Evolutionary conservation across 192 early-diverging fungal species (phyloP).

Genomic region (Backusella circina): DNA sequence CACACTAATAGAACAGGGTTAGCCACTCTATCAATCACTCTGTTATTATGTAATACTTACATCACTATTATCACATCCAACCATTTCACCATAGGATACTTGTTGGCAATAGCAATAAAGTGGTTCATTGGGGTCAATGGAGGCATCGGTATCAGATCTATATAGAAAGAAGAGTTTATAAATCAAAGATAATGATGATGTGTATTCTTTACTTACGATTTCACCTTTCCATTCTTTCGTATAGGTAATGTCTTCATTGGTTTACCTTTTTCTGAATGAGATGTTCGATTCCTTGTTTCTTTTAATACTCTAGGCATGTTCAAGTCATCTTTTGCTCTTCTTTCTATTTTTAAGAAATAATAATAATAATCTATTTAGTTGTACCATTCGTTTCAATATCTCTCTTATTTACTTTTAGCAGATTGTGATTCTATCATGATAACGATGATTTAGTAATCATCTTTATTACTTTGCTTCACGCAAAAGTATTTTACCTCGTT

Average conservation of each 20-base stretch:
- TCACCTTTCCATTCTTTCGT: slow-evolving; percentile 3
- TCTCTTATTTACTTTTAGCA: background rate
- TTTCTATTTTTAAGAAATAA: background rate
- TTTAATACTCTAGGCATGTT: slow-evolving; percentile 11
- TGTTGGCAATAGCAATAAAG: slow-evolving; percentile 83
- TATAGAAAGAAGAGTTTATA: background rate
- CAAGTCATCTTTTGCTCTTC: slow-evolving; percentile 23
- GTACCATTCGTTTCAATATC: background rate
- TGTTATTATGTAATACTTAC: slow-evolving; percentile 23
- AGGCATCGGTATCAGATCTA: slow-evolving; percentile 46
- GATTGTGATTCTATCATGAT: background rate
- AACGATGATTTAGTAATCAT: background rate
- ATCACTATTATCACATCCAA: slow-evolving; percentile 75
- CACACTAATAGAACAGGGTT: slow-evolving; percentile 56
- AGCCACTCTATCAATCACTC: too few relatives aligned
- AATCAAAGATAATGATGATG: background rate
- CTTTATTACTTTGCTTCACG: slow-evolving; percentile 35
- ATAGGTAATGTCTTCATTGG: background rate
- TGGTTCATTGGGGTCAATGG: slow-evolving; percentile 89
- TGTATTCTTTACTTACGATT: background rate
- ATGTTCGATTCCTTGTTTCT: slow-evolving; percentile 13
- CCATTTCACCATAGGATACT: slow-evolving; percentile 91
- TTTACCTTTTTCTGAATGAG: background rate
- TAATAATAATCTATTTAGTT: background rate
- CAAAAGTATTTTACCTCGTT: slow-evolving; percentile 27